Conservation (phyloP, 805 yeast genomes). For the Candida ovalis region DNA sequence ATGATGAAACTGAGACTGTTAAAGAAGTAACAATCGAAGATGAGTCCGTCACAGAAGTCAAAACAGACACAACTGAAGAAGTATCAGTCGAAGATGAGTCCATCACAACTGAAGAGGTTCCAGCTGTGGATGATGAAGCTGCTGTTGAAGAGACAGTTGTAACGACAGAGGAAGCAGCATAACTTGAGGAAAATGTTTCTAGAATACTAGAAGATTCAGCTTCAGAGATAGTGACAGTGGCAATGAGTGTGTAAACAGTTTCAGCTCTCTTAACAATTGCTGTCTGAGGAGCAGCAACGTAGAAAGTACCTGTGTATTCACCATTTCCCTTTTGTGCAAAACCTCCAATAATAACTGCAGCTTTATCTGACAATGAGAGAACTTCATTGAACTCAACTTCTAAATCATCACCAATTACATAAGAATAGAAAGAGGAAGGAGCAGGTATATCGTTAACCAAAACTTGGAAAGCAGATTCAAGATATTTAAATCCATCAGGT, state of each 20-base stretch:
- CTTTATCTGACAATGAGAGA: not conserved
- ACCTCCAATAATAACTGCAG: not conserved
- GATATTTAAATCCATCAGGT: not conserved
- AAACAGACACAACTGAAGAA: not conserved
- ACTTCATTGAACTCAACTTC: not conserved
- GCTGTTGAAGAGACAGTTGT: too few relatives aligned
- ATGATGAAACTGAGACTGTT: slow-evolving; percentile 5
- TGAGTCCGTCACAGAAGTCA: too few relatives aligned
- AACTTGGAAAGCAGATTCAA: not conserved
- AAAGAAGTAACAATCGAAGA: slow-evolving; percentile 4
- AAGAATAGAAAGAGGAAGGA: not conserved
- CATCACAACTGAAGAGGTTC: too few relatives aligned
- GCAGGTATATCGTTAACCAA: not conserved
- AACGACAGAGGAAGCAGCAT: too few relatives aligned
- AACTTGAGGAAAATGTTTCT: not conserved
- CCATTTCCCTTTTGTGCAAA: not conserved
- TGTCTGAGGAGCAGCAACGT: not conserved
- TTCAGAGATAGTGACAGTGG: slow-evolving; percentile 11
- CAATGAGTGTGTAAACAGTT: slow-evolving; percentile 1
- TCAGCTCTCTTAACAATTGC: not conserved
- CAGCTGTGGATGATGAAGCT: not conserved
- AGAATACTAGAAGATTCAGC: slow-evolving; percentile 5
- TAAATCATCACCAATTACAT: not conserved
- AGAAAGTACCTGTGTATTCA: not conserved
- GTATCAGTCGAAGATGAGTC: too few relatives aligned